Base-by-base conservation (phyloP, 2,329 filamentous ascomycete genomes). In the Capronia americana region DNA sequence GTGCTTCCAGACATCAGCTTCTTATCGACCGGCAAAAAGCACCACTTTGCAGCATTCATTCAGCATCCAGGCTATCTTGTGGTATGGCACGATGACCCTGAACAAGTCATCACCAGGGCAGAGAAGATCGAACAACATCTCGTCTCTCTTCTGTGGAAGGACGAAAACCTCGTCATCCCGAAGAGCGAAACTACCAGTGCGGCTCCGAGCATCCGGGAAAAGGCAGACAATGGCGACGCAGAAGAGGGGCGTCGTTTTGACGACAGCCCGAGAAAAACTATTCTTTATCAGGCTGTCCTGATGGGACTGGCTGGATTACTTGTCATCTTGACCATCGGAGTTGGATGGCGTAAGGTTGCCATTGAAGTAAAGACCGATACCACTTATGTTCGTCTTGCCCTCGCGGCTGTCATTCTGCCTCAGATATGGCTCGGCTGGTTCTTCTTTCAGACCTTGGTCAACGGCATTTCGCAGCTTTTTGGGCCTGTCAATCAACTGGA, bases 41-140 rank as follows among this genome's bases (percentile, higher is more conserved):
- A 88, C 76, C 87, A 89, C 68, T 88, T 87, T 72, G 87, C 85
- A 14, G 86, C 87, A 7, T 88, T 89, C 74, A 84, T 89, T 54
- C 80, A 83, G 64, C 12, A 80, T 23, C 63, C 54, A 53, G 79
- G 88, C 34, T 75, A 88, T 14, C 64, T 66, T 8, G 79, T 88
- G 6, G 85, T 88, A n/a, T 89, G 87, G 87, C 87, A 87, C 44
- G 87, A 89, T 68, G 82, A 88, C 50, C 84, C 87, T 11, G 81
- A 83, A 68, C 81, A 84, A 64, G 75, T 88, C 14, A 76, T 88
- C n/a, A 76, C 79, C 11, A 81, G 87, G 50, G 85, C 82, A 0
- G 78, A 81, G 60, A 78, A 78, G 54, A 80, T 89, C 41, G 85
- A 88, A 73, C 74, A 77, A 61, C 79, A 66, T 24, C 54, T 66